A percentile compares a stretch with the other conserved stretches of the same genome.
Evolutionary conservation across 768 basidiomycete species (phyloP).

Genomic region (Heimioporus sp.): DNA sequence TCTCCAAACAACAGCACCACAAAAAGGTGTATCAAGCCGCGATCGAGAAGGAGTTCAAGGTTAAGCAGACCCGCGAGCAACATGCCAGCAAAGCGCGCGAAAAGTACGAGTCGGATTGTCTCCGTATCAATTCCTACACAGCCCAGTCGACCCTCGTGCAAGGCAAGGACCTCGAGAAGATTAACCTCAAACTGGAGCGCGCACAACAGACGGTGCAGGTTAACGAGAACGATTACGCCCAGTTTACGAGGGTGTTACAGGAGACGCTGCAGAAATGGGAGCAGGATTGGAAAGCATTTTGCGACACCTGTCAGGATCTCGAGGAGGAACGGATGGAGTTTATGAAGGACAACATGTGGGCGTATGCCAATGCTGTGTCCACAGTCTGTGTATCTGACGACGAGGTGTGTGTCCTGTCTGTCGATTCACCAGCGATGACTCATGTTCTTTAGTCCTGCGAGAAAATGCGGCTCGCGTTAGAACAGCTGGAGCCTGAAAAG

Average conservation of each 20-base stretch:
- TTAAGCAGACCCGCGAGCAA: conserved; percentile 81
- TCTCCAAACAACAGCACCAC: conserved; percentile 63
- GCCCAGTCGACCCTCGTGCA: conserved; percentile 90
- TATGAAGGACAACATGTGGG: conserved; percentile 94
- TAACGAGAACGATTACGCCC: conserved; percentile 92
- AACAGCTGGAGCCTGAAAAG: conserved; percentile 82
- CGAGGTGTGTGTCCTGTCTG: conserved; percentile 58
- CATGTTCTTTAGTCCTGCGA: conserved; percentile 75
- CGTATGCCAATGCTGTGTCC: conserved; percentile 94
- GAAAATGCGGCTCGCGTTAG: conserved; percentile 78
- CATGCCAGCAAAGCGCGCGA: conserved; percentile 88
- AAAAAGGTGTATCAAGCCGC: conserved; percentile 69
- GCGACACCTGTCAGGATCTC: conserved; percentile 92
- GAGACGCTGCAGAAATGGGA: conserved; percentile 89
- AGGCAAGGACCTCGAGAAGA: conserved; percentile 91
- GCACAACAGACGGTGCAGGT: conserved; percentile 86
- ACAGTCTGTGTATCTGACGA: conserved; percentile 95
- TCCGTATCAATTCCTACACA: conserved; percentile 91
- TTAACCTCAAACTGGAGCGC: conserved; percentile 81
- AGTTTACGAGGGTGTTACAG: conserved; percentile 75
- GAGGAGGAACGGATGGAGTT: conserved; percentile 95
- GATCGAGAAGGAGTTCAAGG: conserved; percentile 90
- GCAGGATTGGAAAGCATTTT: conserved; percentile 89
- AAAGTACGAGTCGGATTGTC: conserved; percentile 90
- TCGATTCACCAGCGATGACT: background rate